A percentile compares a stretch with the other conserved stretches of the same genome.
These are phyloP conservation scores for Lachnellula occidentalis DNA, from an alignment of 2,329 filamentous ascomycete genomes.

Conservation along the genomic window DNA sequence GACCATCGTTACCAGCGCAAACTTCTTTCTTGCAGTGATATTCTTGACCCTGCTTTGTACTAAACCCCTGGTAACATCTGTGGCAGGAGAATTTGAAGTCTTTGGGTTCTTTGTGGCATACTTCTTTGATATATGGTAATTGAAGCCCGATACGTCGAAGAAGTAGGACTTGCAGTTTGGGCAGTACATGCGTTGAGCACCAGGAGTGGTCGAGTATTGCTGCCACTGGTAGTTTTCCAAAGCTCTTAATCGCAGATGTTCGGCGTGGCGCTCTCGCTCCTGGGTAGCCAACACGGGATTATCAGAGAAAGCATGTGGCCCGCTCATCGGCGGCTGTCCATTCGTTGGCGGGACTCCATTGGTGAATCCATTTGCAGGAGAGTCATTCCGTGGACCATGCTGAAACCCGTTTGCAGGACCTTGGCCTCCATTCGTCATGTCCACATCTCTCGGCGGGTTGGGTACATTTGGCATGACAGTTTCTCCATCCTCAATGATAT, in stretches of 20 bases:
- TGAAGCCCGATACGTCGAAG: constrained; percentile 2
- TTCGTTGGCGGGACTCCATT: background rate
- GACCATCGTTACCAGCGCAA: constrained; percentile 3
- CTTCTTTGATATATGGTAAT: constrained; percentile 15
- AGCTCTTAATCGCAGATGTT: background rate
- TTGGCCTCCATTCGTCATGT: constrained; percentile 6
- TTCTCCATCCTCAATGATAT: constrained; percentile 25
- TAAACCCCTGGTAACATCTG: constrained; percentile 20
- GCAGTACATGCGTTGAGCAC: constrained; percentile 1
- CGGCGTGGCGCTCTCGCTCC: constrained; percentile 4
- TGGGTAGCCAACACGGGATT: constrained; percentile 9
- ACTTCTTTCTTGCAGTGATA: constrained; percentile 15
- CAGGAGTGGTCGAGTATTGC: background rate
- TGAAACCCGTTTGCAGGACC: background rate
- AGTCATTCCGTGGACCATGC: background rate
- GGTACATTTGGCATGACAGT: constrained; percentile 14
- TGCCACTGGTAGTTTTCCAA: background rate
- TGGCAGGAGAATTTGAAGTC: constrained; percentile 16
- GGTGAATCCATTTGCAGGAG: no score
- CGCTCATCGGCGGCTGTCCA: background rate
- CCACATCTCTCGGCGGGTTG: background rate
- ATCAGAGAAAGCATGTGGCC: background rate
- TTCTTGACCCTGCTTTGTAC: constrained; percentile 18
- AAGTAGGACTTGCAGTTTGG: constrained; percentile 1
- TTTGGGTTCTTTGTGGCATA: constrained; percentile 12